Evolutionary conservation across 352 stramenopile genomes (phyloP).

Genomic region (Phytopythium helicoides): DNA sequence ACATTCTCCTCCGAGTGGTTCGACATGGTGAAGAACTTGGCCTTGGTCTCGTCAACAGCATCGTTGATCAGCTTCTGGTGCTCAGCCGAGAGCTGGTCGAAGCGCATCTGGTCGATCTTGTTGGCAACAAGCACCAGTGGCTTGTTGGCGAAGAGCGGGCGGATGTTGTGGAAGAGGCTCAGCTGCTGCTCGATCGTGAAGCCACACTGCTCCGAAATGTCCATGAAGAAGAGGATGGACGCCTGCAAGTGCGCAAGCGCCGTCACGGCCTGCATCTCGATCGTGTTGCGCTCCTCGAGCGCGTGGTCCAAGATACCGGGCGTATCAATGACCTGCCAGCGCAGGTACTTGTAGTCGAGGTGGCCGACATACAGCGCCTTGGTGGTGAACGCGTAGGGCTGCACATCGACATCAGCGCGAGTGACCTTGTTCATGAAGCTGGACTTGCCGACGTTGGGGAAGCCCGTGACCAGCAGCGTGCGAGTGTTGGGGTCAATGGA

Average conservation of each 20-base stretch:
- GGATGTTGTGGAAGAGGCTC: slow-evolving; percentile 97
- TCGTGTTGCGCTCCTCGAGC: slow-evolving; percentile 99
- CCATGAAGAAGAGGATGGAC: slow-evolving; percentile 99
- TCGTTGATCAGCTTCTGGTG: slow-evolving; percentile 84
- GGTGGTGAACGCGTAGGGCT: slow-evolving; percentile 99
- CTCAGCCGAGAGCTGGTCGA: slow-evolving; percentile 82
- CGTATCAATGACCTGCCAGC: slow-evolving; percentile 99
- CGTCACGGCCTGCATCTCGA: slow-evolving; percentile 99
- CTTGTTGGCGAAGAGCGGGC: slow-evolving; percentile 99
- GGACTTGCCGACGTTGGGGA: slow-evolving; percentile 99
- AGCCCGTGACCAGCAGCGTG: slow-evolving; percentile 98
- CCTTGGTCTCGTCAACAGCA: slow-evolving; percentile 69
- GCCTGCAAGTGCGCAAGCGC: slow-evolving; percentile 98
- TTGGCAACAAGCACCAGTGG: slow-evolving; percentile 98
- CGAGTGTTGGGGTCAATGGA: slow-evolving; percentile 99
- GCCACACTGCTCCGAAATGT: slow-evolving; percentile 99
- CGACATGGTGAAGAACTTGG: slow-evolving; percentile 97
- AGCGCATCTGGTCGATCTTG: slow-evolving; percentile 98
- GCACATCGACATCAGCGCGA: slow-evolving; percentile 98
- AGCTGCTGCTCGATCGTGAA: slow-evolving; percentile 99
- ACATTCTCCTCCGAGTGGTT: slow-evolving; percentile 98
- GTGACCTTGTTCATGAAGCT: slow-evolving; percentile 99
- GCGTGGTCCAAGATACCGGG: slow-evolving; percentile 99
- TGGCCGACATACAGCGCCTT: slow-evolving; percentile 99
- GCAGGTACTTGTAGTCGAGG: slow-evolving; percentile 99